Evolutionary conservation across 2,329 filamentous ascomycete species (phyloP).

Genomic region (Rutstroemia sp.): DNA sequence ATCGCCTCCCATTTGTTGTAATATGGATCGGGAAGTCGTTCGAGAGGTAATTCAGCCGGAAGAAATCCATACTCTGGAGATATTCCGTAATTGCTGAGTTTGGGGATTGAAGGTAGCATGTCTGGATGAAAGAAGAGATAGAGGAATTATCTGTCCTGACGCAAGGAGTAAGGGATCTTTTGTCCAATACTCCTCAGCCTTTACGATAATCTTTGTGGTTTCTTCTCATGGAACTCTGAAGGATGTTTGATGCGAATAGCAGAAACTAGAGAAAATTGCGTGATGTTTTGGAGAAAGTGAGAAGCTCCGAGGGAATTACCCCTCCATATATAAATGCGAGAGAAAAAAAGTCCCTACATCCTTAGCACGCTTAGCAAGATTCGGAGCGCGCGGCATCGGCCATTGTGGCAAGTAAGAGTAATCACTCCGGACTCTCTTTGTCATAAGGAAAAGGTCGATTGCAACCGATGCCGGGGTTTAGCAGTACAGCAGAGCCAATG

Average conservation of each 20-base stretch:
- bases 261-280: not conserved
- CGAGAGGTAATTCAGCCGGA: conserved; percentile 70
- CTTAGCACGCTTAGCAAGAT: not conserved
- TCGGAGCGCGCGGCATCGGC: not conserved
- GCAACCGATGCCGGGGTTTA: too few relatives aligned
- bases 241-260: not conserved
- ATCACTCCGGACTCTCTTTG: too few relatives aligned
- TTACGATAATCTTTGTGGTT: conserved; percentile 26
- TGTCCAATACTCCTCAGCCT: conserved; percentile 57
- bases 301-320: not conserved
- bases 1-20: conserved; percentile 94
- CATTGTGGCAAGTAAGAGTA: not conserved
- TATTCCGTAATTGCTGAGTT: conserved; percentile 71
- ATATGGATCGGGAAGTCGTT: conserved; percentile 77
- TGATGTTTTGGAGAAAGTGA: not conserved
- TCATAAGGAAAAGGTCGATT: too few relatives aligned
- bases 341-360: not conserved
- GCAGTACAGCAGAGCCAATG: too few relatives aligned
- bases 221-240: conserved; percentile 18
- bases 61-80: conserved; percentile 79
- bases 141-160: conserved; percentile 39
- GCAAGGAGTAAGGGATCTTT: conserved; percentile 56
- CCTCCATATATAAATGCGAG: not conserved
- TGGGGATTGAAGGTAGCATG: conserved; percentile 52
- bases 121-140: conserved; percentile 16